These are phyloP conservation scores for Gyrodon lividus DNA, from an alignment of 768 basidiomycete species.

Conservation along the genomic window DNA sequence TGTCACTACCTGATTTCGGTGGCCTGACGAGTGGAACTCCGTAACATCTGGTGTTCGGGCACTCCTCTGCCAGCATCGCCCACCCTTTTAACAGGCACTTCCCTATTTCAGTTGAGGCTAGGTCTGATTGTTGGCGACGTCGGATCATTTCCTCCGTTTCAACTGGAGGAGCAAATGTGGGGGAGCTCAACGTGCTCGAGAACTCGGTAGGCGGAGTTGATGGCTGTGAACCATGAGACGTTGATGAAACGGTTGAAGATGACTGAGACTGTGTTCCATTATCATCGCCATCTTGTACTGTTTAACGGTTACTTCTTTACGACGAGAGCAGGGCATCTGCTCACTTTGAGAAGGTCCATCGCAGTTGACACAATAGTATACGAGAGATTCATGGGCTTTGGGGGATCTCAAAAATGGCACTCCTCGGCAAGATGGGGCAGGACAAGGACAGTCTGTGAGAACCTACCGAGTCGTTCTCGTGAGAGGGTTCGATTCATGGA, in stretches of 20 bases:
- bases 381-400: constrained; percentile 40
- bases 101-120: constrained; percentile 77
- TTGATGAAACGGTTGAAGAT: constrained; percentile 45
- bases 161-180: constrained; percentile 59
- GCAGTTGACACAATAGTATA: constrained; percentile 66
- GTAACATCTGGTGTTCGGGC: constrained; percentile 64
- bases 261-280: constrained; percentile 30
- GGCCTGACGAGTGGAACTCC: constrained; percentile 84
- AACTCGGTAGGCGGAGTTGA: constrained; percentile 81
- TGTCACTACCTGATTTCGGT: constrained; percentile 58
- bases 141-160: constrained; percentile 65
- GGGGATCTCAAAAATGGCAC: constrained; percentile 80
- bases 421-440: constrained; percentile 47
- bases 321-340: constrained; percentile 11
- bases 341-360: constrained; percentile 39
- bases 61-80: constrained; percentile 90
- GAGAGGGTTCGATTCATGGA: neutral
- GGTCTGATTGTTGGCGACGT: constrained; percentile 78
- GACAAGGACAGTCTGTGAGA: constrained; percentile 65
- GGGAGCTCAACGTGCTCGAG: constrained; percentile 59
- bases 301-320: constrained; percentile 7
- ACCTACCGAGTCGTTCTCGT: constrained; percentile 38
- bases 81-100: constrained; percentile 76
- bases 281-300: constrained; percentile 16
- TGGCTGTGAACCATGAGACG: constrained; percentile 54